Base-by-base conservation (phyloP, 2,329 filamentous ascomycete genomes). In the Fusarium nelsonii region DNA sequence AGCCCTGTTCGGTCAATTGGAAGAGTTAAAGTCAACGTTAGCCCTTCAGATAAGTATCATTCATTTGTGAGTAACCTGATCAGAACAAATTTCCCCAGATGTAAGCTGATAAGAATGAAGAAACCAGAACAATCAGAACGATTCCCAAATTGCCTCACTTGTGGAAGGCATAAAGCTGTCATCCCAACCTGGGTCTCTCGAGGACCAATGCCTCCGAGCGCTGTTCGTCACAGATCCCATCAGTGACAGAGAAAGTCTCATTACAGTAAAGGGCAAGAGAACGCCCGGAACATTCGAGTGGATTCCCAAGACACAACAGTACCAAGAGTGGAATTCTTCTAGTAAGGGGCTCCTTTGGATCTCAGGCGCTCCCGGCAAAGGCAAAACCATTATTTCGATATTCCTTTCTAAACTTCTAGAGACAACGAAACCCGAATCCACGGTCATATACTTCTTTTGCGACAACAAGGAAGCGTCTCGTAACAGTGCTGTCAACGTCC, bases 231-330 rank as follows among this genome's bases (percentile, higher is more conserved):
- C 63, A n/a, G 65, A 69, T 14, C 11, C 51, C 4, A 4, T 53
- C 4, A 55, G 44, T 8, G 58, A 69, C 7, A 39, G 65, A 7
- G 50, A 63, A 23, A 50, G 26, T 0, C 41, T 67, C 0, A 33
- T 57, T 12, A 60, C 34, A 0, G 10, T 15, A 2, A 69, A 69
- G 2, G 55, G 65, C 1, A 3, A 54, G 1, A 28, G 54, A 3
- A 60, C 58, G 1, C 40, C 33, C 1, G 59, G 59, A 0, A 69
- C 65, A 9, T 69, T 64, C 10, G 58, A 69, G 40, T 67, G 65
- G 58, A 49, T 69, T 23, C 34, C 46, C 2, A 6, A 32, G 1
- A 67, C 45, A 0, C 23, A 60, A 16, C 30, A 59, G 28, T 60
- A 55, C 12, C 36, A 8, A 1, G 15, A 33, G 1, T 64, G 63